These are phyloP conservation scores for Posidonia australis DNA, from an alignment of 106 monocot species.

Conservation along the genomic window DNA sequence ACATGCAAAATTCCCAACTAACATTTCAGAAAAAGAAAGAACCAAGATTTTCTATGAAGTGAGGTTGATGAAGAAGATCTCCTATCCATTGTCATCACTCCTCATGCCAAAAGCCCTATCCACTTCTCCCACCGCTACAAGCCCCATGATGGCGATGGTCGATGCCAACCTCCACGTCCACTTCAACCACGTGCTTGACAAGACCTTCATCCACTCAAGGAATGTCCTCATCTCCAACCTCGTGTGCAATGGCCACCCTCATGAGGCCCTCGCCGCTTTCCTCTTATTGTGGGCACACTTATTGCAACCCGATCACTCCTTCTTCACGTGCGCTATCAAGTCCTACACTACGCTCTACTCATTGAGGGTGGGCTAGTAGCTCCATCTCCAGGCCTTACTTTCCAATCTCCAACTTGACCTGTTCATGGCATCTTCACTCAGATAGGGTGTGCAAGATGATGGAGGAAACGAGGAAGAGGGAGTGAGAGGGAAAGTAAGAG, in stretches of 20 bases:
- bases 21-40: no score
- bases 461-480: no score
- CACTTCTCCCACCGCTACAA: background rate
- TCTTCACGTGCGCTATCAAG: slow-evolving; percentile 52
- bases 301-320: slow-evolving; percentile 43
- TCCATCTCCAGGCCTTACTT: slow-evolving; percentile 46
- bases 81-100: background rate
- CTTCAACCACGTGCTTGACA: slow-evolving; percentile 42
- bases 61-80: slow-evolving; percentile 4
- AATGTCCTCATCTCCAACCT: slow-evolving; percentile 62
- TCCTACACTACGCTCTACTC: slow-evolving; percentile 33
- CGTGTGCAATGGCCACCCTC: slow-evolving; percentile 36
- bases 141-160: no score
- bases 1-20: no score
- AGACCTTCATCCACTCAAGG: slow-evolving; percentile 53
- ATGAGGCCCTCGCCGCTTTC: slow-evolving; percentile 49
- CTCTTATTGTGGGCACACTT: slow-evolving; percentile 30
- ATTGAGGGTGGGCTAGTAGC: slow-evolving; percentile 41
- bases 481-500: no score
- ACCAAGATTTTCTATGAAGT: no score
- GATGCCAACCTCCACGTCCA: slow-evolving; percentile 20
- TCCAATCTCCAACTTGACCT: slow-evolving; percentile 45
- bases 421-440: slow-evolving; percentile 67
- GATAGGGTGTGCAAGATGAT: no score
- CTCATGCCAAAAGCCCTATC: background rate